Percentiles rank a stretch among this genome's conserved stretches.
Evolutionary conservation across 352 stramenopile genomes (phyloP).

Genomic region (Phytopythium montanum): DNA sequence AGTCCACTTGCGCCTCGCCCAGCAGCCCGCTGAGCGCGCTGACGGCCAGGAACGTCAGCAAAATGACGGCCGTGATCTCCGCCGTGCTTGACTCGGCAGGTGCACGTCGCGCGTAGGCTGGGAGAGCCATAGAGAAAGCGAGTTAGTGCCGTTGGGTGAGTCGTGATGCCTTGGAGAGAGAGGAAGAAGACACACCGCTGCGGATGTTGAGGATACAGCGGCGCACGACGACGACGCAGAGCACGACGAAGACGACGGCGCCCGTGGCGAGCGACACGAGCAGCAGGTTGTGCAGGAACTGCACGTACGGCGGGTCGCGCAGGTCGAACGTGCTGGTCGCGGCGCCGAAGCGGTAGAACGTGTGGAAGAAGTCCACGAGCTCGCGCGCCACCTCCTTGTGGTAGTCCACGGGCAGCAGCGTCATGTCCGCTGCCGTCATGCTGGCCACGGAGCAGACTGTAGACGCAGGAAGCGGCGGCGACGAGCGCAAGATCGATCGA

Average conservation of each 20-base stretch:
- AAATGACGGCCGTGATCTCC: constrained; percentile 65
- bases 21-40: constrained; percentile 65
- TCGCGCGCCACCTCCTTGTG: constrained; percentile 60
- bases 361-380: constrained; percentile 73
- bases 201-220: constrained; percentile 69
- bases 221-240: constrained; percentile 64
- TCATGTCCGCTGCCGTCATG: constrained; percentile 23
- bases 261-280: constrained; percentile 62
- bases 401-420: constrained; percentile 64
- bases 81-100: constrained; percentile 45
- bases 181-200: constrained; percentile 32
- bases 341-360: constrained; percentile 71
- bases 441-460: not conserved
- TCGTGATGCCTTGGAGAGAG: not conserved
- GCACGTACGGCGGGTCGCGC: constrained; percentile 39
- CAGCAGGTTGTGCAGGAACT: constrained; percentile 72
- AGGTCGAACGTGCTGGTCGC: constrained; percentile 54
- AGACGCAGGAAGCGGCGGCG: not conserved
- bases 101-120: constrained; percentile 39
- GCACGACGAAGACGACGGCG: constrained; percentile 54
- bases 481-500: too few relatives aligned
- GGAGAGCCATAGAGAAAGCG: constrained; percentile 1
- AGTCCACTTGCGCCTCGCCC: constrained; percentile 78
- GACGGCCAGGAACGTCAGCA: constrained; percentile 73
- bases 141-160: not conserved